These are phyloP conservation scores for Coemansia sp. DNA, from an alignment of 192 early-diverging fungal species.

Conservation along the genomic window DNA sequence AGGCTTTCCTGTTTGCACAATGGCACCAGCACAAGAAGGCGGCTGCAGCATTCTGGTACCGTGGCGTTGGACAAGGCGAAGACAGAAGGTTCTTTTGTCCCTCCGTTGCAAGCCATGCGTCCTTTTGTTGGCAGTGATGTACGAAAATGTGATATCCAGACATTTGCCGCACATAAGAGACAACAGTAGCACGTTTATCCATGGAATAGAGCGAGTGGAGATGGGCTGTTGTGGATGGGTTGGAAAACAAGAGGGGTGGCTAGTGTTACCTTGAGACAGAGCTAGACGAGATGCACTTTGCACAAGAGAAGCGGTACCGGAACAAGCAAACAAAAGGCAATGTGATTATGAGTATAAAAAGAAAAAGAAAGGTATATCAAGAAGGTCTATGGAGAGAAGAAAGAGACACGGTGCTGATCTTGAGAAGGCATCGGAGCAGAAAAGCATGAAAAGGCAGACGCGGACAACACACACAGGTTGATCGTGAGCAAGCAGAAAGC, in stretches of 20 bases:
- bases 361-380: neutral
- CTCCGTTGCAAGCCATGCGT: neutral
- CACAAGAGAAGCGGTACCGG: too few species aligned
- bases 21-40: neutral
- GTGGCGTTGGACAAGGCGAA: neutral
- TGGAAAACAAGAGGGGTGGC: too few species aligned
- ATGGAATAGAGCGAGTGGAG: neutral
- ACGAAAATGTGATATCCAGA: too few species aligned
- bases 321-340: neutral
- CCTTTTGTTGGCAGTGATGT: too few species aligned
- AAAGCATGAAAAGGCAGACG: too few species aligned
- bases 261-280: neutral
- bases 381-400: neutral
- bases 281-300: neutral
- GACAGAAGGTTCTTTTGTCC: neutral
- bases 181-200: neutral
- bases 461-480: too few species aligned
- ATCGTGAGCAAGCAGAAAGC: too few species aligned
- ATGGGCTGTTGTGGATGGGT: neutral
- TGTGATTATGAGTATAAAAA: neutral
- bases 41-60: neutral
- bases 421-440: neutral
- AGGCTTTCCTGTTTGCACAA: too few species aligned
- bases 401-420: conserved; percentile 7
- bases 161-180: too few species aligned